Percentiles rank a stretch among this genome's conserved stretches.
Conservation (phyloP, 106 monocot species). For the Ottelia alismoides region DNA sequence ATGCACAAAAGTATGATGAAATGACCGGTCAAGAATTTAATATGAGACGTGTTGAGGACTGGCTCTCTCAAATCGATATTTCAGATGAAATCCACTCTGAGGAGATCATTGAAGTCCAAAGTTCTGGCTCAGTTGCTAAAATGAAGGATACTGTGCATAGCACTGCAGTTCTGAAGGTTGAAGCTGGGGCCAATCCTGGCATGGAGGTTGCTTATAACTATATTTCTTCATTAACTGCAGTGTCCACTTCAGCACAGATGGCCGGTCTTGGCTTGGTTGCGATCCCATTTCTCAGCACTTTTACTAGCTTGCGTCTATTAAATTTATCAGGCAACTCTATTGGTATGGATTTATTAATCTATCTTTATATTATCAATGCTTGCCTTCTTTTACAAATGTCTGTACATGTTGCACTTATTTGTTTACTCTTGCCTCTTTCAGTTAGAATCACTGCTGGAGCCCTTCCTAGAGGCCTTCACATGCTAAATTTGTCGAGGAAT, state of each 20-base stretch:
- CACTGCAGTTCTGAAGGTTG: slow-evolving; percentile 9
- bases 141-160: slow-evolving; percentile 12
- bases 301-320: slow-evolving; percentile 8
- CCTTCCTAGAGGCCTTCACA: slow-evolving; percentile 80
- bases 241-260: slow-evolving; percentile 20
- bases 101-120: slow-evolving; percentile 30
- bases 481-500: slow-evolving; percentile 75
- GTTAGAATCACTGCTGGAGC: slow-evolving; percentile 61
- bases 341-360: slow-evolving; percentile 2
- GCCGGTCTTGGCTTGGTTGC: slow-evolving; percentile 18
- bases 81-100: slow-evolving; percentile 17
- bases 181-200: slow-evolving; percentile 32
- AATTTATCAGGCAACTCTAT: slow-evolving; percentile 19
- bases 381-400: too few species aligned
- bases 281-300: slow-evolving; percentile 16
- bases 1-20: slow-evolving; percentile 10
- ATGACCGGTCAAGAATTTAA: slow-evolving; percentile 20
- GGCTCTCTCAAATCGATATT: slow-evolving; percentile 69
- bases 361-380: not conserved
- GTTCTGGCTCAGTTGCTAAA: slow-evolving; percentile 2
- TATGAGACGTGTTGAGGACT: slow-evolving; percentile 51
- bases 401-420: too few species aligned
- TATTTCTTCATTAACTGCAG: slow-evolving; percentile 5
- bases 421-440: too few species aligned
- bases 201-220: slow-evolving; percentile 12